Evolutionary conservation across 306 rosid genomes (phyloP), one percentile per base, ranked within the genome.

Genomic region (Dryas alaskensis): DNA sequence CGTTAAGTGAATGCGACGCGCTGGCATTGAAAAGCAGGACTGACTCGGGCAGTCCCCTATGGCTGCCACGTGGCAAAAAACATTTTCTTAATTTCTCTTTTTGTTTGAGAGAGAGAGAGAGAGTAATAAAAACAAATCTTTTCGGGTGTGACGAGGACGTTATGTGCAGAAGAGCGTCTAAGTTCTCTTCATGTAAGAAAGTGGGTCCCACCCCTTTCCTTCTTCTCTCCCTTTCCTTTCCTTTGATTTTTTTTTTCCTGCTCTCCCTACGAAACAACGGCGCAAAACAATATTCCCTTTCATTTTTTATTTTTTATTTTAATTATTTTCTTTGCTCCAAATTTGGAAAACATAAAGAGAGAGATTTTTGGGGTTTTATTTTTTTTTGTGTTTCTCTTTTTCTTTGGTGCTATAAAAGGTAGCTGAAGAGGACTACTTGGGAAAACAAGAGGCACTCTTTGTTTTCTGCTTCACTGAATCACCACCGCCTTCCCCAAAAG

Each of bases 171-270:
- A 89, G 86, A 60, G 97, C 86, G 99, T 95, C 99, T 62, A 95
- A 90, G 99, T 95, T 95, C 99, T 73, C 96, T 85, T 90, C 97
- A 95, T 90, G 93, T 95, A 82, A 68, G 58, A 73, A 42, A 10
- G 82, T 71, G 90, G 98, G 90, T 13, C 84, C 99, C 91, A 54
- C 79, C 60, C 43, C 6, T 13, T 16, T 37, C 42, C 54, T 22
- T 40, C 10, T 59, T 63, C 63, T 45, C 81, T 60, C 71, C 64
- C 80, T 60, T 70, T 16, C 47, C 13, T 57, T 8, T 6, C 53
- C 25, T 51, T 50, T 65, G 31, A 58, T 67, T 84, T 82, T 22
- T 58, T 10, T 58, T 10, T 50, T 49, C 59, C 51, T 66, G 31
- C 76, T 69, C 42, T 51, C 60, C 73, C 53, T 76, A 70, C 83